A percentile compares a stretch with the other conserved stretches of the same genome.
Conservation (phyloP, 2,329 filamentous ascomycete genomes). For the Diplodia mutila region DNA sequence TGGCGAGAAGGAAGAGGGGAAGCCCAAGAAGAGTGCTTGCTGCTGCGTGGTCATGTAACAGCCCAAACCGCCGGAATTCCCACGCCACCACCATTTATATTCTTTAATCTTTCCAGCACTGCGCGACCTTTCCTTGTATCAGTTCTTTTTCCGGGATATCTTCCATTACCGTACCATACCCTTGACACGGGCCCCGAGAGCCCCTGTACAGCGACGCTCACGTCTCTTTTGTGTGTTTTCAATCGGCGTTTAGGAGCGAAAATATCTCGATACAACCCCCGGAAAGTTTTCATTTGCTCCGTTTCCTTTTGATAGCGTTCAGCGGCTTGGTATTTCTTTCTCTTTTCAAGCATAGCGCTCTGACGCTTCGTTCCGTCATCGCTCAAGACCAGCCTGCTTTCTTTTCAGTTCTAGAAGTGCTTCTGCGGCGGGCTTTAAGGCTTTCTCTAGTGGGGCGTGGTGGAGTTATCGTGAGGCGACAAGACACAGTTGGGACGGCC, state of each 20-base stretch:
- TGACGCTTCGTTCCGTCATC: not conserved
- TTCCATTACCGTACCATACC: slow-evolving; percentile 26
- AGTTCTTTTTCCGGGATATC: slow-evolving; percentile 2
- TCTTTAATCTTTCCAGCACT: slow-evolving; percentile 9
- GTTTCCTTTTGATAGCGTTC: slow-evolving; percentile 21
- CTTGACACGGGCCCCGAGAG: slow-evolving; percentile 16
- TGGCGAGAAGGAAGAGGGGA: slow-evolving; percentile 51
- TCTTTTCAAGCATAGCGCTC: slow-evolving; percentile 18
- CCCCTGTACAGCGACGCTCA: slow-evolving; percentile 26
- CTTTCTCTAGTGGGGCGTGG: slow-evolving; percentile 4
- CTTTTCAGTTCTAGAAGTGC: not conserved
- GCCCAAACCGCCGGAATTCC: not conserved
- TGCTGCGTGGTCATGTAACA: slow-evolving; percentile 75
- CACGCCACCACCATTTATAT: not conserved
- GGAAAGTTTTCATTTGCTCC: slow-evolving; percentile 9
- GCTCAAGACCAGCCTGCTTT: slow-evolving; percentile 5
- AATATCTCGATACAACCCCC: slow-evolving; percentile 17
- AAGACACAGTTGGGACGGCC: slow-evolving; percentile 18
- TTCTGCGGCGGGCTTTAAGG: not conserved
- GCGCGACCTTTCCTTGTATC: slow-evolving; percentile 12
- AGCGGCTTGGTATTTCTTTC: slow-evolving; percentile 16
- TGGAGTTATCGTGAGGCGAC: not conserved
- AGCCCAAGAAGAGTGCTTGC: slow-evolving; percentile 64
- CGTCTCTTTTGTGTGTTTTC: slow-evolving; percentile 25
- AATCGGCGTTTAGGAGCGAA: slow-evolving; percentile 20